Base-by-base conservation (phyloP, 2,329 filamentous ascomycete genomes). In the Penicillium sp. region DNA sequence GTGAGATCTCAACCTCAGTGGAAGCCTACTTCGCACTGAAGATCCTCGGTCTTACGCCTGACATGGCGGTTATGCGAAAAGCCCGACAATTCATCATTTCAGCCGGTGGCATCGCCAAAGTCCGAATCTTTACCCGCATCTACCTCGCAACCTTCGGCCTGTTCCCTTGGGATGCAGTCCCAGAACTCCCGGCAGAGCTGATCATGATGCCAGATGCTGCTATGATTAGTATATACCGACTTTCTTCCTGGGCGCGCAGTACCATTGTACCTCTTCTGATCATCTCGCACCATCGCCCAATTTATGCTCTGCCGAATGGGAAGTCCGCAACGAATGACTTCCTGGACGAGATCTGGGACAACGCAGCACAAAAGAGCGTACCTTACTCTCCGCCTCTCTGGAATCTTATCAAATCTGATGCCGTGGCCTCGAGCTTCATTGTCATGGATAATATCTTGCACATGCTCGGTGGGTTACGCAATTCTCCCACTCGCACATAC, bases 21-120 rank as follows among this genome's bases (percentile, higher is more conserved):
- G 72, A 74, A 45, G 68, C 65, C 1, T 75, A 75, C 39, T 51
- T 75, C 1, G 72, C 70, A 0, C 50, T 75, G 34, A 72, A 71
- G 48, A 63, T 75, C 4, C 54, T 75, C 3, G 67, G 66, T 0
- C 18, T 67, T 4, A 24, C 56, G 1, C 10, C 40, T 1, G 51
- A 62, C 4, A 14, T 47, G 6, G 50, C 56, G 13, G 29, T 36
- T 14, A 55, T 63, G 52, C 48, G 34, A 4, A 51, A 50, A 38
- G 68, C 70, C 0, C 48, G 59, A 5, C 24, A 54, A 0, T 73
- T 66, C 39, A 59, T 71, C 7, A 41, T 63, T 2, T 18, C 11
- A 1, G 42, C 47, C 5, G 73, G 72, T 3, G 70, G 72, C 1
- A 53, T 70, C 1, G 68, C 62, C 5, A 65, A 62, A 32, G 65